A percentile compares a stretch with the other conserved stretches of the same genome.
Evolutionary conservation across 139 green algal genomes (phyloP).

Genomic region (Chlamydomonas schloesseri): DNA sequence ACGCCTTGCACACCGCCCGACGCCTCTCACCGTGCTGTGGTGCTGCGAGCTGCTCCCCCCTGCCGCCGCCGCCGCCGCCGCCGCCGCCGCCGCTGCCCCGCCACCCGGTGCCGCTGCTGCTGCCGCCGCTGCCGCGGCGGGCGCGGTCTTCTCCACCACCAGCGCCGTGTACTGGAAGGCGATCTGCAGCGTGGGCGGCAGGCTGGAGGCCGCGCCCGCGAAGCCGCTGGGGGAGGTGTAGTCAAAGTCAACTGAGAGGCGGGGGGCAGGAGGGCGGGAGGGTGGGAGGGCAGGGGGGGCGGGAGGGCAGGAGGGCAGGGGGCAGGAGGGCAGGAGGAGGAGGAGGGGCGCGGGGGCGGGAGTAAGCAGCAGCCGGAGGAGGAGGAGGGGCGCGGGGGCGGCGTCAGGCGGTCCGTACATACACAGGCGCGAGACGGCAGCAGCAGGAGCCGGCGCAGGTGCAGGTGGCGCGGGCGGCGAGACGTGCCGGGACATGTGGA

Average conservation of each 20-base stretch:
- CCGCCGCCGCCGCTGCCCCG: not conserved
- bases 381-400: too few relatives aligned
- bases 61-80: too few relatives aligned
- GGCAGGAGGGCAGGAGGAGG: not conserved
- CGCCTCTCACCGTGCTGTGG: too few relatives aligned
- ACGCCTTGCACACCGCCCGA: too few relatives aligned
- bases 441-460: too few relatives aligned
- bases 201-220: not conserved
- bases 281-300: not conserved
- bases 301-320: not conserved
- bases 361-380: too few relatives aligned
- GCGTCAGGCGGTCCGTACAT: too few relatives aligned
- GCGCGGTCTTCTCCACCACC: constrained; percentile 9
- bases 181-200: constrained; percentile 51
- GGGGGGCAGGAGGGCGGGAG: not conserved
- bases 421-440: too few relatives aligned
- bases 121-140: not conserved
- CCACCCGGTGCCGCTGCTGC: not conserved
- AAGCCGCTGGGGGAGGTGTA: constrained; percentile 2
- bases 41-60: too few relatives aligned
- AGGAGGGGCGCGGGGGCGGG: too few relatives aligned
- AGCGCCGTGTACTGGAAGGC: constrained; percentile 84
- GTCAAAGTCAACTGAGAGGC: constrained; percentile 53
- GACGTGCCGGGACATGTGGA: too few relatives aligned
- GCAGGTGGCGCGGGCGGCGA: too few relatives aligned